Evolutionary conservation across 2,329 filamentous ascomycete species (phyloP).

Genomic region (Fusarium oxysporum): DNA sequence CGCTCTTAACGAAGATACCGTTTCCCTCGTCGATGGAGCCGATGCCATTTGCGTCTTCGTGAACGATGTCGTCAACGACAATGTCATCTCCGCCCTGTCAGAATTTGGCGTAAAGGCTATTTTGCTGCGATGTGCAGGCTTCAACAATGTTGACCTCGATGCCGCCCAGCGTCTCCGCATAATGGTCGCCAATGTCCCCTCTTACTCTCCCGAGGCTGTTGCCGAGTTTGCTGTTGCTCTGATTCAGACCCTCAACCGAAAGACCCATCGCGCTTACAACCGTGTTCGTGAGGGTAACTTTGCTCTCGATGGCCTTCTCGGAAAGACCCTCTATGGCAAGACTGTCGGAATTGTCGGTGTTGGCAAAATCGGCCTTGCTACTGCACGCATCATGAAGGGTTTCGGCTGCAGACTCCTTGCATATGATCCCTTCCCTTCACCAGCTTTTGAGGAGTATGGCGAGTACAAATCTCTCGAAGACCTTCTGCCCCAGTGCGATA

Average conservation of each 20-base stretch:
- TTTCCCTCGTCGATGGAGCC: conserved; percentile 62
- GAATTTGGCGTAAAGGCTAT: conserved; percentile 65
- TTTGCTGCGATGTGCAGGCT: conserved; percentile 75
- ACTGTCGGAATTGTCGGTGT: conserved; percentile 75
- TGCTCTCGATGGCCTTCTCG: conserved; percentile 71
- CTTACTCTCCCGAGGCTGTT: conserved; percentile 76
- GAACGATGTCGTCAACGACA: conserved; percentile 68
- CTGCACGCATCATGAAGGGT: conserved; percentile 71
- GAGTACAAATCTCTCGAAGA: conserved; percentile 65
- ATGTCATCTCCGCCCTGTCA: conserved; percentile 64
- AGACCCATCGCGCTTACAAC: conserved; percentile 75
- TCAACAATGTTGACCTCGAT: conserved; percentile 73
- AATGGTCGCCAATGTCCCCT: conserved; percentile 74
- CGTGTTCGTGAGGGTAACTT: conserved; percentile 77
- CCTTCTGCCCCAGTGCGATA: conserved; percentile 67
- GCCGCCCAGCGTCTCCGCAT: conserved; percentile 66
- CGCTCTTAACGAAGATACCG: conserved; percentile 66
- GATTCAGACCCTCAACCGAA: conserved; percentile 74
- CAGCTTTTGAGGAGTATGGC: conserved; percentile 62
- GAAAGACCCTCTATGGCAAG: conserved; percentile 70
- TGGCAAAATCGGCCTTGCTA: conserved; percentile 72
- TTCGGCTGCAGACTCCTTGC: conserved; percentile 74
- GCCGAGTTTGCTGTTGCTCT: conserved; percentile 77
- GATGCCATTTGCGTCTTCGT: conserved; percentile 76
- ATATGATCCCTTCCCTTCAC: conserved; percentile 66